Base-by-base conservation (phyloP, 495 filamentous ascomycete genomes). In the Trichoderma virens region DNA sequence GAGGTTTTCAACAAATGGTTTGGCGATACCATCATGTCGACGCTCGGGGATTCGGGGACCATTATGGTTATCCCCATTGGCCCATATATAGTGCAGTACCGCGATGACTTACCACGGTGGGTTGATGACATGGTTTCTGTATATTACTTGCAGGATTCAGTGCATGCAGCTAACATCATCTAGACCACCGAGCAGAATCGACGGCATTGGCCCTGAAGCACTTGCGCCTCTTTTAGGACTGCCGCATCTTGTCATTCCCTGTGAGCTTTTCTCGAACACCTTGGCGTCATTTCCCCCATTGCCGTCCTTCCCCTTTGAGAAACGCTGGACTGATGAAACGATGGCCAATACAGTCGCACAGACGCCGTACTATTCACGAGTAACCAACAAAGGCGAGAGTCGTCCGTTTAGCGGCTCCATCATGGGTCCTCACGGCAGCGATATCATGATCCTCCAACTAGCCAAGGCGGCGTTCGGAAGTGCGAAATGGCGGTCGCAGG, bases 11-110 rank as follows among this genome's bases (percentile, higher is more conserved):
- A 54, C 6, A 25, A 64, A 16, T 70, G 69, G 64, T 65, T 72
- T 7, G 9, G 45, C 9, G 30, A 70, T 2, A 45, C 65, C 23
- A 41, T 70, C 31, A 45, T 72, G 16, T 8, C 28, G 18, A 59
- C 47, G 13, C 16, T 39, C 35, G 30, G 14, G n/a, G 28, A 56
- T 5, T 6, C 25, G 13, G 66, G 64, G 20, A 67, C 65, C 54
- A 59, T 72, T 7, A 64, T 70, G 56, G 30, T 72, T 0, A 5
- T 72, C 3, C 68, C 70, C 2, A 60, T 65, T 14, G 66, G 65
- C 2, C 56, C 64, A 32, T 5, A 14, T 41, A 62, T 61, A 38
- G 28, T 62, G 32, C 51, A 25, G 20, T 66, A 64, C 43, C 38
- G 68, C 61, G 64, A 66, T 35, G 60, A 61, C 31, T 31, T 32